Conservation (phyloP, 2,329 filamentous ascomycete species). For the Phyllosticta ampelicida region DNA sequence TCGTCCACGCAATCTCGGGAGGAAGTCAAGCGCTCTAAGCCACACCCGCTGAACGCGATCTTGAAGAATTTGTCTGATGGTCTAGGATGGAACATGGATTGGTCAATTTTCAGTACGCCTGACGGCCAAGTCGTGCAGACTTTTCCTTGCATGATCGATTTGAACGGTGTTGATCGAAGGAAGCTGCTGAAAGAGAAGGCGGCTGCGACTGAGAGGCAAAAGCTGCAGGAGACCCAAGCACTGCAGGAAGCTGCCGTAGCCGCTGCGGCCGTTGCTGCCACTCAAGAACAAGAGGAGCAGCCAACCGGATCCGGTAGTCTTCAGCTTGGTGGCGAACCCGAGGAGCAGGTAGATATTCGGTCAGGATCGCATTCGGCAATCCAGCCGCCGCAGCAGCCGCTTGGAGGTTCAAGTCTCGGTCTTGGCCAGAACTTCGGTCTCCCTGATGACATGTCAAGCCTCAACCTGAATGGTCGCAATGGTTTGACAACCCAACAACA, state of each 20-base stretch:
- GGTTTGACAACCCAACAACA: constrained; percentile 72
- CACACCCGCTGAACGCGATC: constrained; percentile 23
- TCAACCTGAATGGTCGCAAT: constrained; percentile 48
- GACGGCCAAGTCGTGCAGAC: constrained; percentile 38
- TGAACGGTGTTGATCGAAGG: constrained; percentile 70
- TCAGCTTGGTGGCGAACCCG: constrained; percentile 84
- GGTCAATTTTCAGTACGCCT: background rate
- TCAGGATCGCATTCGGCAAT: constrained; percentile 55
- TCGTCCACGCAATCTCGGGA: background rate
- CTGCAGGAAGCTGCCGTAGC: constrained; percentile 30
- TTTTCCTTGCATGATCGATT: constrained; percentile 72
- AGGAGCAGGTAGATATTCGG: constrained; percentile 56
- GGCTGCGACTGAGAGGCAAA: constrained; percentile 45
- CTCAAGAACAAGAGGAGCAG: constrained; percentile 54
- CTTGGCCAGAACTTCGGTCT: constrained; percentile 25
- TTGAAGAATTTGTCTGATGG: constrained; percentile 37
- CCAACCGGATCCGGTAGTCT: constrained; percentile 71
- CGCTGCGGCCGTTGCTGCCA: constrained; percentile 15
- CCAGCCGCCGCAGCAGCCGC: constrained; percentile 62
- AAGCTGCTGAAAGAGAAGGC: constrained; percentile 59
- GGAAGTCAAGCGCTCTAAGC: background rate
- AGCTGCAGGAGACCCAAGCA: constrained; percentile 43
- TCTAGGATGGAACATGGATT: constrained; percentile 15
- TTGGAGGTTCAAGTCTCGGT: constrained; percentile 24
- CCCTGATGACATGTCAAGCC: constrained; percentile 27